phyloP scores from a whole-genome alignment of 495 filamentous ascomycete species.

The Penicillium ucsense region DNA sequence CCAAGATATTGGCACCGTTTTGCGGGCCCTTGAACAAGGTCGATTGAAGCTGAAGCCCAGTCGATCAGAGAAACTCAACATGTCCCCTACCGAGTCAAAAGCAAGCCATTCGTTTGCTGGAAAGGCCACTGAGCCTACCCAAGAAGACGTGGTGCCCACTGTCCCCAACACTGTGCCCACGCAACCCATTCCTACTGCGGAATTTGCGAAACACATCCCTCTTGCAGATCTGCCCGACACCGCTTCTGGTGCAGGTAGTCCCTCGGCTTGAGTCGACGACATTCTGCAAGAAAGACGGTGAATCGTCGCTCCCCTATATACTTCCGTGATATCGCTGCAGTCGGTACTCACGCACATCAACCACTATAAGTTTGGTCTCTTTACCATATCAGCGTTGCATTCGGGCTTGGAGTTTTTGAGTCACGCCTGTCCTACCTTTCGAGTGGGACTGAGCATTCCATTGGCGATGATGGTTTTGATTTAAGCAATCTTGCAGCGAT shows the following conservation, averaged over 20 bases:
- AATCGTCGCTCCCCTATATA: neutral
- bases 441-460: neutral
- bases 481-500: conserved; percentile 7
- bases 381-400: conserved; percentile 1
- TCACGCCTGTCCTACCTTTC: no score
- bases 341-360: neutral
- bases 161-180: conserved; percentile 23
- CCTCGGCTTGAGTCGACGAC: conserved; percentile 2
- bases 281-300: neutral
- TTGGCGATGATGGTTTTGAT: conserved; percentile 5
- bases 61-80: conserved; percentile 22
- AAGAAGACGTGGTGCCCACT: conserved; percentile 17
- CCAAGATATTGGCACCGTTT: conserved; percentile 25
- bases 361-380: neutral
- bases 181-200: conserved; percentile 19
- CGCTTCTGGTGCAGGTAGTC: conserved; percentile 19
- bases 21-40: conserved; percentile 31
- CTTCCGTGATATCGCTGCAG: neutral
- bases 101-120: conserved; percentile 8
- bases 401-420: conserved; percentile 1
- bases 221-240: conserved; percentile 18
- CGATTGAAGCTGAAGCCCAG: conserved; percentile 24
- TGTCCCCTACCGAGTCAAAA: conserved; percentile 25
- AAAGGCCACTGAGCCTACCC: conserved; percentile 11
- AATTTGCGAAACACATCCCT: conserved; percentile 4